These are phyloP conservation scores for Cubamyces lactineus DNA, from an alignment of 768 basidiomycete genomes.

Conservation along the genomic window DNA sequence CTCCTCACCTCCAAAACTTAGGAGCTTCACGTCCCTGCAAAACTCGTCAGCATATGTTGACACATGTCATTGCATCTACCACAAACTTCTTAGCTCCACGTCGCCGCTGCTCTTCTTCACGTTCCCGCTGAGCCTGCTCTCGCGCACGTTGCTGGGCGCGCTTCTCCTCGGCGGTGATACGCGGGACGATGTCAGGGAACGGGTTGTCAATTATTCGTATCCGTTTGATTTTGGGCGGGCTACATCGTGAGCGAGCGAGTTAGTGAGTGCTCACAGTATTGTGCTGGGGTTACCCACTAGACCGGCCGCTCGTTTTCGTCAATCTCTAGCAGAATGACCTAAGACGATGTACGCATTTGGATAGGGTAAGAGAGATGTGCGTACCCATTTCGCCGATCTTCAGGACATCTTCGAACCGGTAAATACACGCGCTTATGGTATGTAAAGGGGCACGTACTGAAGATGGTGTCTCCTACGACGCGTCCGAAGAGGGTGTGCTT, in stretches of 20 bases:
- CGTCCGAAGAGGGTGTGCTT: conserved; percentile 97
- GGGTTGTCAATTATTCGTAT: conserved; percentile 91
- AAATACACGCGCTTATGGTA: background rate
- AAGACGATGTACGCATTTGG: conserved; percentile 4
- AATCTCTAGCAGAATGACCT: conserved; percentile 54
- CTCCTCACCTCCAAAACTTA: conserved; percentile 84
- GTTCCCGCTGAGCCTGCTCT: conserved; percentile 71
- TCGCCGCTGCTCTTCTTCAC: conserved; percentile 73
- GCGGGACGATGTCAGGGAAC: conserved; percentile 92
- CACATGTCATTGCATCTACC: background rate
- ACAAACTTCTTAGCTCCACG: conserved; percentile 88
- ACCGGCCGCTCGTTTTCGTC: conserved; percentile 75
- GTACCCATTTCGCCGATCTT: conserved; percentile 90
- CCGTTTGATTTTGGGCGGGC: conserved; percentile 89
- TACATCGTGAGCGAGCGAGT: conserved; percentile 33
- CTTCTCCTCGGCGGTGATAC: conserved; percentile 94
- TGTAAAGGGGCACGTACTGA: conserved; percentile 57
- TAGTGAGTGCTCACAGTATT: too few relatives aligned
- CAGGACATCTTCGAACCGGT: conserved; percentile 65
- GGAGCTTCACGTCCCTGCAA: conserved; percentile 79
- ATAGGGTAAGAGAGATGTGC: conserved; percentile 26
- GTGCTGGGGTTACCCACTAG: conserved; percentile 55
- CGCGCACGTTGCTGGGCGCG: conserved; percentile 81
- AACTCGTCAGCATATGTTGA: background rate
- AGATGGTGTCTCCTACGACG: conserved; percentile 84